Conservation (phyloP, 805 yeast genomes). For the Starmerella sirachaensis region DNA sequence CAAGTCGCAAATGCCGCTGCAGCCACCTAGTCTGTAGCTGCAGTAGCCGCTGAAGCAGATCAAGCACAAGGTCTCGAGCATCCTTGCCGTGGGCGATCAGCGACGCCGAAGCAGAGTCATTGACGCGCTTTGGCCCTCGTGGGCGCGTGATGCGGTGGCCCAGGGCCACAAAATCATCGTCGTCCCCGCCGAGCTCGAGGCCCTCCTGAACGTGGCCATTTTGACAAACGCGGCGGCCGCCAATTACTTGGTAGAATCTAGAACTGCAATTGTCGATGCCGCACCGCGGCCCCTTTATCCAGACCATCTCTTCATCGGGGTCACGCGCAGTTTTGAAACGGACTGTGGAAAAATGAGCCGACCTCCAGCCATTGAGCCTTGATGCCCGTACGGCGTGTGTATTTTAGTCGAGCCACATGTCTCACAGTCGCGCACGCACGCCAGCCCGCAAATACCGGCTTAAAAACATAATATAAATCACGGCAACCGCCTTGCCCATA, state of each 20-base stretch:
- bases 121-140: neutral
- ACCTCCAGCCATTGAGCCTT: neutral
- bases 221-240: slow-evolving; percentile 76
- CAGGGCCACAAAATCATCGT: slow-evolving; percentile 28
- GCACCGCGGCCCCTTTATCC: slow-evolving; percentile 69
- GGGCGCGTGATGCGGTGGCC: slow-evolving; percentile 22
- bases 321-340: neutral
- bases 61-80: slow-evolving; percentile 4
- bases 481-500: too few relatives aligned
- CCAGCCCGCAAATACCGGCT: too few relatives aligned
- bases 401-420: too few relatives aligned
- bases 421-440: too few relatives aligned
- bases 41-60: slow-evolving; percentile 12
- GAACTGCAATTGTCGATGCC: slow-evolving; percentile 87
- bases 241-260: slow-evolving; percentile 52
- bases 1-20: slow-evolving; percentile 1
- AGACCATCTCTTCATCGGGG: slow-evolving; percentile 21
- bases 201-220: slow-evolving; percentile 84
- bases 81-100: slow-evolving; percentile 8
- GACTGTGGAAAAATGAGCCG: neutral
- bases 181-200: slow-evolving; percentile 44
- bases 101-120: neutral
- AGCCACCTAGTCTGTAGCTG: slow-evolving; percentile 11
- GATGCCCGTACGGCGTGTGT: too few relatives aligned
- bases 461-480: too few relatives aligned